Percentiles rank a stretch among this genome's conserved stretches.
Conservation (phyloP, 805 yeast species). For the Candida tallmaniae region DNA sequence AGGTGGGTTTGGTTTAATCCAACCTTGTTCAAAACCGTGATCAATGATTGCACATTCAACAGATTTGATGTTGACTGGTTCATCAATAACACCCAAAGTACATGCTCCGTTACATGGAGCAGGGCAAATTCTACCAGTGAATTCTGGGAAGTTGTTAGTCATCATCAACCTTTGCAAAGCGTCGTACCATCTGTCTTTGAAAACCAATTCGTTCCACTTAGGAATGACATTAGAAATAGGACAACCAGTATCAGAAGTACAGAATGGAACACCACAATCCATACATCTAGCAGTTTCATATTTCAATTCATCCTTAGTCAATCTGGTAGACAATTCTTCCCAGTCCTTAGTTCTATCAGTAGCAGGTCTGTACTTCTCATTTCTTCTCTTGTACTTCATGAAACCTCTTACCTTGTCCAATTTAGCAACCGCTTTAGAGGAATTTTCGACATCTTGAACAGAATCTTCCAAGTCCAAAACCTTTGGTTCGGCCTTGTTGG, state of each 20-base stretch:
- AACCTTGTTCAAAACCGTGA: constrained; percentile 92
- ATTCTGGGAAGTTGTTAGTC: constrained; percentile 98
- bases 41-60: constrained; percentile 96
- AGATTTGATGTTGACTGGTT: constrained; percentile 94
- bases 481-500: constrained; percentile 62
- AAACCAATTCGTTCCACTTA: constrained; percentile 95
- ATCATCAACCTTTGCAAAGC: constrained; percentile 87
- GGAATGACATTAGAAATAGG: constrained; percentile 97
- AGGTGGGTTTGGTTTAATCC: constrained; percentile 88
- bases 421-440: constrained; percentile 55
- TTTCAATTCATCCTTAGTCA: constrained; percentile 80
- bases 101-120: constrained; percentile 98
- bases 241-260: constrained; percentile 97
- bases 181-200: constrained; percentile 90
- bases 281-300: constrained; percentile 96
- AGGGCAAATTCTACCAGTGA: constrained; percentile 97
- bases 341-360: constrained; percentile 80
- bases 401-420: constrained; percentile 85
- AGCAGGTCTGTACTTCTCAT: constrained; percentile 80
- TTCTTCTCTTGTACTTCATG: constrained; percentile 86
- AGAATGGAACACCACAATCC: constrained; percentile 99
- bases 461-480: constrained; percentile 89
- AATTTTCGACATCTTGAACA: constrained; percentile 61
- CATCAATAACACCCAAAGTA: constrained; percentile 87
- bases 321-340: constrained; percentile 81